These are phyloP conservation scores for Penicillium sp. DNA, from an alignment of 2,329 filamentous ascomycete genomes.

Conservation along the genomic window DNA sequence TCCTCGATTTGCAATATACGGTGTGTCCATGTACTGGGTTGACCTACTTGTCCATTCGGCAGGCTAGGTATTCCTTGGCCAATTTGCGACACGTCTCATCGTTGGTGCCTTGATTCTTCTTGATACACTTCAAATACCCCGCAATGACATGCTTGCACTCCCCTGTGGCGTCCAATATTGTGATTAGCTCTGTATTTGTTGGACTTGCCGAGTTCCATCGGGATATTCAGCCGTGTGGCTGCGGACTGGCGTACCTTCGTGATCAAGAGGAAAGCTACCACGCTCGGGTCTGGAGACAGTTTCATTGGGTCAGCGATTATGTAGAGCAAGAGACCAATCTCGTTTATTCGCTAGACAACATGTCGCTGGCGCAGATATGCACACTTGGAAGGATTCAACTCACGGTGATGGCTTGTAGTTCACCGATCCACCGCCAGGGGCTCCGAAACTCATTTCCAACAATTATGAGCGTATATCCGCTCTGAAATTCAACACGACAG, in stretches of 20 bases:
- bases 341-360: neutral
- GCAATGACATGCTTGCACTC: conserved; percentile 92
- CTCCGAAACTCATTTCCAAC: conserved; percentile 59
- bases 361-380: conserved; percentile 2
- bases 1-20: neutral
- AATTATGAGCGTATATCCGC: neutral
- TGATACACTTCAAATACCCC: conserved; percentile 82
- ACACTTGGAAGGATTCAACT: conserved; percentile 27
- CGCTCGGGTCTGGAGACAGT: conserved; percentile 67
- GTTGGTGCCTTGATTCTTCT: conserved; percentile 77
- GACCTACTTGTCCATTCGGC: conserved; percentile 88
- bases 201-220: neutral
- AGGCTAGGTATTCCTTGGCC: conserved; percentile 84
- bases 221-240: neutral
- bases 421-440: conserved; percentile 64
- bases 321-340: neutral
- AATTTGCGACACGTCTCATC: conserved; percentile 79
- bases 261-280: conserved; percentile 93
- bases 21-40: neutral
- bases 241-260: conserved; percentile 61
- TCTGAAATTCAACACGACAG: neutral
- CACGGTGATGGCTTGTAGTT: conserved; percentile 69
- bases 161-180: conserved; percentile 49
- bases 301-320: conserved; percentile 2
- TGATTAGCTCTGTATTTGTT: conserved; percentile 3